Percentiles rank a stretch among this genome's conserved stretches.
Evolutionary conservation across 345 rosid species (phyloP).

Genomic region (Lepidium didymum): DNA sequence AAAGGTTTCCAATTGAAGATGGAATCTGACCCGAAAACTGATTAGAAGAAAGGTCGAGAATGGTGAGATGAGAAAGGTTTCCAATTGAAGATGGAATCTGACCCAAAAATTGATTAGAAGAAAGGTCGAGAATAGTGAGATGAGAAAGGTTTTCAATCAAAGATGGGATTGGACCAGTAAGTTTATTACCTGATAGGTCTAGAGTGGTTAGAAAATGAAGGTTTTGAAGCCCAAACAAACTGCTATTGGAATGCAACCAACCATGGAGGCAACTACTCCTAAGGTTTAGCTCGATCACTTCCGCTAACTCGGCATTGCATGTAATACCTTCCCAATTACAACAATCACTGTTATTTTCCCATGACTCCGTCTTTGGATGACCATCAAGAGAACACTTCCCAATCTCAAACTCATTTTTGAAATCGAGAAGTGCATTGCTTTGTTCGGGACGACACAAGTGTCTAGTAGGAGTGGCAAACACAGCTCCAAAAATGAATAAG

Average conservation of each 20-base stretch:
- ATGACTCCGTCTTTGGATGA: neutral
- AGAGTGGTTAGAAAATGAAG: neutral
- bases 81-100: too few species aligned
- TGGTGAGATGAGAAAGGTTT: too few species aligned
- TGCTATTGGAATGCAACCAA: neutral
- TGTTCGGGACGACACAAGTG: neutral
- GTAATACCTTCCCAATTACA: conserved; percentile 2
- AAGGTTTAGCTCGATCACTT: neutral
- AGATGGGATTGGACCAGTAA: too few species aligned
- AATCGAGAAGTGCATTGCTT: neutral
- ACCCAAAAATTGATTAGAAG: too few species aligned
- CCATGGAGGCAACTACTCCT: neutral
- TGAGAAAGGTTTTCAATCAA: too few species aligned
- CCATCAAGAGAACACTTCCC: neutral
- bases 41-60: too few species aligned
- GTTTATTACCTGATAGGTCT: too few species aligned
- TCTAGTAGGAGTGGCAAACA: neutral
- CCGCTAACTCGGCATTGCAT: neutral
- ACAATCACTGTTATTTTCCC: neutral
- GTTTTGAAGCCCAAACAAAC: neutral
- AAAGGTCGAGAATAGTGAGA: too few species aligned
- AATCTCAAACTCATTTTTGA: neutral
- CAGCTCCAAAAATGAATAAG: neutral
- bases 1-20: too few species aligned
- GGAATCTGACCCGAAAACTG: too few species aligned